Evolutionary conservation across 495 filamentous ascomycete species (phyloP), one percentile per base, ranked within the genome.

Genomic region (Neurospora sp.): DNA sequence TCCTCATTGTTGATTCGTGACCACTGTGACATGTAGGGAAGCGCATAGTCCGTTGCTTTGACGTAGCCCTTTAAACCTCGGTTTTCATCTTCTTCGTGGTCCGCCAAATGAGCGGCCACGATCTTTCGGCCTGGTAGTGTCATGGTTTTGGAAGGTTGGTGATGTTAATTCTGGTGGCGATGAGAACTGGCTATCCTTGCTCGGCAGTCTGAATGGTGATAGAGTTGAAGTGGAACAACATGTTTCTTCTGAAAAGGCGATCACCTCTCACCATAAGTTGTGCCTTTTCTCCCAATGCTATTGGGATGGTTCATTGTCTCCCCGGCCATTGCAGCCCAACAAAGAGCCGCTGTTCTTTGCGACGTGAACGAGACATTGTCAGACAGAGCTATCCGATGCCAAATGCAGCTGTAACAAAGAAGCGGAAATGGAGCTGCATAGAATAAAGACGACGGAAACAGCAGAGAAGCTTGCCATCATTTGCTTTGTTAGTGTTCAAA

Each of bases 121-220:
- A 61, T 35, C 27, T 17, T 22, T 10, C 14, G 35, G 37, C 20
- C 38, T 40, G 70, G 42, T 35, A 40, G 20, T 69, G 68, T 37
- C 31, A 61, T 68, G 68, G 72, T 77, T 42, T 27, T 71, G 41
- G 42, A 71, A 72, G 0, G 78, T 78, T 65, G 53, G 68, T 75
- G 61, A n/a, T 83, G 69, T 73, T 85, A 86, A 38, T 80, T 79
- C 70, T 83, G 75, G 10, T 83, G 75, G n/a, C 87, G 84, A 0
- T 35, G 53, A 65, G 14, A 16, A 14, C 14, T 65, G 53, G 27
- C 53, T 65, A 27, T 42, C 40, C 5, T 37, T 65, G 27, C 53
- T 61, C 6, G 14, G 7, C 27, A 17, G 27, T 35, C 53, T 31
- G 27, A 8, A 17, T 65, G 53, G 53, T 65, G 53, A 35, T 8